Evolutionary conservation across 345 rosid species (phyloP).

Genomic region (Salix dunnii): DNA sequence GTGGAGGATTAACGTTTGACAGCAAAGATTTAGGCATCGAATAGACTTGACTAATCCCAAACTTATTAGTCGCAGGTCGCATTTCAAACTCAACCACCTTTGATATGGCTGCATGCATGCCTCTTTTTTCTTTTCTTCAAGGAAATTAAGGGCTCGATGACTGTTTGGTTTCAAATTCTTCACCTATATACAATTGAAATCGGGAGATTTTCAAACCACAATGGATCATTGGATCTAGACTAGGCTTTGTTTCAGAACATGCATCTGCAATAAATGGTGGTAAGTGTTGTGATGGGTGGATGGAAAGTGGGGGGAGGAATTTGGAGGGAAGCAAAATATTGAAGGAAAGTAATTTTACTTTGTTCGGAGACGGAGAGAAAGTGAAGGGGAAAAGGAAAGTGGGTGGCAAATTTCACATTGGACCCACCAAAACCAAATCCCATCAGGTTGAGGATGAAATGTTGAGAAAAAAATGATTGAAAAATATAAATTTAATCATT

Average conservation of each 20-base stretch:
- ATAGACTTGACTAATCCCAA: not conserved
- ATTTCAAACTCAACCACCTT: not conserved
- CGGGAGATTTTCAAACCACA: not conserved
- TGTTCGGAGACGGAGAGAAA: not conserved
- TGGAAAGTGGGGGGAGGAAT: not conserved
- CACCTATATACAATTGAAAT: too few species aligned
- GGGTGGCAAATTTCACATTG: not conserved
- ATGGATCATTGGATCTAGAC: not conserved
- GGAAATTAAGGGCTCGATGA: not conserved
- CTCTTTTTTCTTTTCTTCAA: not conserved
- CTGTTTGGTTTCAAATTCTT: not conserved
- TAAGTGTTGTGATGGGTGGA: not conserved
- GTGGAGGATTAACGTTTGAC: not conserved
- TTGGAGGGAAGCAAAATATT: not conserved
- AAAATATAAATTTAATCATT: too few species aligned
- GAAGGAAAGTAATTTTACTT: not conserved
- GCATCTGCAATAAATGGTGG: too few species aligned
- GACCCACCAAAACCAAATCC: not conserved
- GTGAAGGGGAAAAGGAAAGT: not conserved
- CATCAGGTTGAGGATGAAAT: not conserved
- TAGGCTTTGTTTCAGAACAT: not conserved
- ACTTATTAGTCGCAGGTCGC: not conserved
- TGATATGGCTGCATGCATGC: not conserved
- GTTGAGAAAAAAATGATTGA: too few species aligned
- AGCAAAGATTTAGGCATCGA: not conserved